A percentile compares a stretch with the other conserved stretches of the same genome.
Evolutionary conservation across 2,329 filamentous ascomycete genomes (phyloP).

Genomic region (Alternaria triticimaculans): DNA sequence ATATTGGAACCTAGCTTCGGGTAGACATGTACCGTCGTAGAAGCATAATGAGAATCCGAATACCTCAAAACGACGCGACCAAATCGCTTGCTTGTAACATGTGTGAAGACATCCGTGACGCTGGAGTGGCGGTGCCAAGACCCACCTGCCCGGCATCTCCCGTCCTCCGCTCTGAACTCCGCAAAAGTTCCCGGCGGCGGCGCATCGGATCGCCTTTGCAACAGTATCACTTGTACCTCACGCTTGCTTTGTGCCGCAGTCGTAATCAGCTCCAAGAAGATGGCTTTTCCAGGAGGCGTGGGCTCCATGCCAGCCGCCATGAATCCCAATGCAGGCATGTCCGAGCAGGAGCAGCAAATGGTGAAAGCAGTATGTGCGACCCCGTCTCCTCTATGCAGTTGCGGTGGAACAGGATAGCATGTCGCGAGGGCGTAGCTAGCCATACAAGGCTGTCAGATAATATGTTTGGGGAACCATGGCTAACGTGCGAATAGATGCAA

Average conservation of each 20-base stretch:
- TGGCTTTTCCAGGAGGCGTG: conserved; percentile 42
- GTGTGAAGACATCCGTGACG: neutral
- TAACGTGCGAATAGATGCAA: conserved; percentile 67
- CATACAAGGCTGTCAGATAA: neutral
- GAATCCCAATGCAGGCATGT: conserved; percentile 48
- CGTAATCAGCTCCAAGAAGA: conserved; percentile 9
- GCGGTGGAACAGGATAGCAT: neutral
- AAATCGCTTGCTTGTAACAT: neutral
- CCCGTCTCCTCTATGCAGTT: neutral
- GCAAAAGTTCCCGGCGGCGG: conserved; percentile 37
- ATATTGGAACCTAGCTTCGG: conserved; percentile 18
- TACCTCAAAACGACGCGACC: neutral
- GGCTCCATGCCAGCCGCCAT: conserved; percentile 33
- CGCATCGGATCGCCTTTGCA: conserved; percentile 17
- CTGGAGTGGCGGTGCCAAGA: conserved; percentile 21
- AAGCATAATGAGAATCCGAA: conserved; percentile 18
- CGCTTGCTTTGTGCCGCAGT: neutral
- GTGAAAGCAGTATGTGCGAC: conserved; percentile 52
- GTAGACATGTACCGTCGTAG: conserved; percentile 5
- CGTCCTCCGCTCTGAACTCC: conserved; percentile 45
- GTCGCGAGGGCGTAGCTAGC: neutral
- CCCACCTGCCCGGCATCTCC: conserved; percentile 28
- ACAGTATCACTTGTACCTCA: neutral
- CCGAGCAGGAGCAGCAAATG: conserved; percentile 57
- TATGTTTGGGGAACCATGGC: neutral